These are phyloP conservation scores for Dendrocalamus latiflorus DNA, from an alignment of 202 grass and related monocot species.

Conservation along the genomic window DNA sequence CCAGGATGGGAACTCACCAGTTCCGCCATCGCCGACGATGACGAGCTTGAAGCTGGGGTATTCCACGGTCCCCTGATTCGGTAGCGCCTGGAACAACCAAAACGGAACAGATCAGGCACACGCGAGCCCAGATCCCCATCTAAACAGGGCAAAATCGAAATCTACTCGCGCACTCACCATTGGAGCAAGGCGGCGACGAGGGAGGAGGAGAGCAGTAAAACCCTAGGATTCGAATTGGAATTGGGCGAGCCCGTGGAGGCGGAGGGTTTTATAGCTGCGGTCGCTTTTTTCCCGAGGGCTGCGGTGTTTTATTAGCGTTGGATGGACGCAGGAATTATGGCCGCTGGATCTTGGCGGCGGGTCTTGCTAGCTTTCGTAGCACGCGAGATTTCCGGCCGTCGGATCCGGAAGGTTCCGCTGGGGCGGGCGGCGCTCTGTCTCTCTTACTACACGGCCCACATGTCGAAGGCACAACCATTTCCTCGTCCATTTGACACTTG, in stretches of 20 bases:
- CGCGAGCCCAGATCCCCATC: background rate
- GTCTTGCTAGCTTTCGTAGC: slow-evolving; percentile 39
- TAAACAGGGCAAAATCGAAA: background rate
- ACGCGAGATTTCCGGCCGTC: slow-evolving; percentile 49
- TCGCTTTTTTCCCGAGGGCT: background rate
- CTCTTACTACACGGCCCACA: background rate
- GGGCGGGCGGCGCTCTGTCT: background rate
- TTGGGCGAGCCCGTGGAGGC: slow-evolving; percentile 33
- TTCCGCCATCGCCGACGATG: slow-evolving; percentile 83
- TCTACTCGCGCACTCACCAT: slow-evolving; percentile 42
- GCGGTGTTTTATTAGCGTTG: slow-evolving; percentile 47
- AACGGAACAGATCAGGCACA: background rate
- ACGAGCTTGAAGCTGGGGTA: slow-evolving; percentile 93
- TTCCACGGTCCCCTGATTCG: slow-evolving; percentile 68
- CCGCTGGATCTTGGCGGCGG: slow-evolving; percentile 44
- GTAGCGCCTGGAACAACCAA: slow-evolving; percentile 56
- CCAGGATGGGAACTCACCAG: slow-evolving; percentile 38
- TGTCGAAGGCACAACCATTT: background rate
- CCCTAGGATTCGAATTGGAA: slow-evolving; percentile 54
- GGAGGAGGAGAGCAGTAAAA: slow-evolving; percentile 12
- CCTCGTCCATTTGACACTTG: background rate
- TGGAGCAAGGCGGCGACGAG: background rate
- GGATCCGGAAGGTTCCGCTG: slow-evolving; percentile 37
- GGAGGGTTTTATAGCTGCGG: slow-evolving; percentile 42
- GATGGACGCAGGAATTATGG: slow-evolving; percentile 55